Evolutionary conservation across 306 rosid genomes (phyloP).

Genomic region (Oxytropis ochrocephala): DNA sequence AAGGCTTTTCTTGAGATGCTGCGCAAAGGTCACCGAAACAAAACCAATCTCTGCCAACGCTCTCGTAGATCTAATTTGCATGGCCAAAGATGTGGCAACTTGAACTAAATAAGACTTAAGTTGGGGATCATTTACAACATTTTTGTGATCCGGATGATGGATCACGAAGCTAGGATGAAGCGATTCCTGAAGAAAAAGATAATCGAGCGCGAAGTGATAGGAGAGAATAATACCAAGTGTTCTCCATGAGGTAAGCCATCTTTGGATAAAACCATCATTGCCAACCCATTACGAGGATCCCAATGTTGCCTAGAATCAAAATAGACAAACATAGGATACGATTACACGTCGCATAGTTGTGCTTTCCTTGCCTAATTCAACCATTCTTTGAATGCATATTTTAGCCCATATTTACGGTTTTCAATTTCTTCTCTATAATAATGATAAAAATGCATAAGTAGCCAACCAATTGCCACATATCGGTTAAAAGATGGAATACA

Average conservation of each 20-base stretch:
- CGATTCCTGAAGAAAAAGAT: slow-evolving; percentile 56
- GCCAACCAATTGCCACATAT: not conserved
- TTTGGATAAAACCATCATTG: slow-evolving; percentile 69
- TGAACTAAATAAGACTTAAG: slow-evolving; percentile 70
- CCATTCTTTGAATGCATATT: slow-evolving; percentile 86
- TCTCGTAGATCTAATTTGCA: slow-evolving; percentile 65
- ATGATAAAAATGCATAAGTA: not conserved
- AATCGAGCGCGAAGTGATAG: not conserved
- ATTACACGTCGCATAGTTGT: slow-evolving; percentile 81
- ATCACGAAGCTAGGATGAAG: slow-evolving; percentile 59
- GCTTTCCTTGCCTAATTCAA: slow-evolving; percentile 85
- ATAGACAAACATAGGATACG: slow-evolving; percentile 84
- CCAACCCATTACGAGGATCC: slow-evolving; percentile 71
- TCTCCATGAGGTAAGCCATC: slow-evolving; percentile 72
- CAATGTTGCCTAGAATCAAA: slow-evolving; percentile 79
- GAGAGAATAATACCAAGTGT: slow-evolving; percentile 43
- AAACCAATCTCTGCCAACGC: slow-evolving; percentile 76
- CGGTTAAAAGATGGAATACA: not conserved
- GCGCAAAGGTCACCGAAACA: slow-evolving; percentile 85
- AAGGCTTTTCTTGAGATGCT: slow-evolving; percentile 86
- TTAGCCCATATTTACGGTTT: slow-evolving; percentile 86
- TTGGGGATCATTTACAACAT: slow-evolving; percentile 60
- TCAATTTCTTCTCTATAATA: slow-evolving; percentile 77
- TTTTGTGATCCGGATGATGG: slow-evolving; percentile 97
- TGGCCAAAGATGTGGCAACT: slow-evolving; percentile 68